Conservation (phyloP, 495 filamentous ascomycete genomes). For the Chaetomium cochliodes region DNA sequence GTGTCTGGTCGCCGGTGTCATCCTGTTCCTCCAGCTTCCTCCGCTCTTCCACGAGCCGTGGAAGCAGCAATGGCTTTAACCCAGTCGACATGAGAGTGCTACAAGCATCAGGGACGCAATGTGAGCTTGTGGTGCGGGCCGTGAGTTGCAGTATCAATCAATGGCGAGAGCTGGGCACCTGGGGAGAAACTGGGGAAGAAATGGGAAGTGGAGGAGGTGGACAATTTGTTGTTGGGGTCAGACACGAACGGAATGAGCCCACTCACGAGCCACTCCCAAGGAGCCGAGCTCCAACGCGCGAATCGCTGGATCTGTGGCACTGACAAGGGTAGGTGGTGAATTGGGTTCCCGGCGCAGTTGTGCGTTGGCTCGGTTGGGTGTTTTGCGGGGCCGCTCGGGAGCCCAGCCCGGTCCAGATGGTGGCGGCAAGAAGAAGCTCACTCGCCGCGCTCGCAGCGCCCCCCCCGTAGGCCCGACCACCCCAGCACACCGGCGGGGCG, state of each 20-base stretch:
- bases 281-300: constrained; percentile 7
- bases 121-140: not conserved
- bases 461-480: no score
- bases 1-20: constrained; percentile 26
- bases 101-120: constrained; percentile 5
- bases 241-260: constrained; percentile 9
- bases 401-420: constrained; percentile 16
- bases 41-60: constrained; percentile 53
- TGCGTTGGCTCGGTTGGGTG: constrained; percentile 1
- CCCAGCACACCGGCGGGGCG: constrained; percentile 1
- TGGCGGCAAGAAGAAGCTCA: not conserved
- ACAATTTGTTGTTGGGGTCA: constrained; percentile 24
- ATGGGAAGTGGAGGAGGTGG: constrained; percentile 13
- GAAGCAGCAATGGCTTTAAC: constrained; percentile 52
- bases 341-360: constrained; percentile 18
- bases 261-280: not conserved
- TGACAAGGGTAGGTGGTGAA: constrained; percentile 16
- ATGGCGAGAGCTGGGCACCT: not conserved
- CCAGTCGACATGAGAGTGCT: constrained; percentile 48
- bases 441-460: no score
- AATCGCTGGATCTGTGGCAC: constrained; percentile 13
- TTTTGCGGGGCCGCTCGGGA: constrained; percentile 16
- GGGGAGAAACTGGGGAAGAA: not conserved
- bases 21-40: constrained; percentile 41
- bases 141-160: not conserved